Base-by-base conservation (phyloP, 768 basidiomycete species). In the Mycena haematopus region DNA sequence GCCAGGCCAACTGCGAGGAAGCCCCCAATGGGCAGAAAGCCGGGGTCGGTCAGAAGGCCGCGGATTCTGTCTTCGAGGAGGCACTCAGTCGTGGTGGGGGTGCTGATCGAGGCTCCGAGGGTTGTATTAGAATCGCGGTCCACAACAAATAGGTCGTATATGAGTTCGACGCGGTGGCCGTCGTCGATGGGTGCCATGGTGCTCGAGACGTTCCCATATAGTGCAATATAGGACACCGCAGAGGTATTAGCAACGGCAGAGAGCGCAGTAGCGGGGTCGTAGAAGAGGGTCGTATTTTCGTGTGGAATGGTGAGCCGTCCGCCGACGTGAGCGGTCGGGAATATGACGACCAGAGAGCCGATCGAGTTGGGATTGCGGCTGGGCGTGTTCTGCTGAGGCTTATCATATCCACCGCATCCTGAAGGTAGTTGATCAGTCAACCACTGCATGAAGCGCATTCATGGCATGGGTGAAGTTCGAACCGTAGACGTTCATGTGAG, bases 271-370 rank as follows among this genome's bases (percentile, higher is more conserved):
- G 74, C 68, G 11, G 80, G 78, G 59, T 82, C 79, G 44, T 80
- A 74, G 0, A 63, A 67, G 75, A 75, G 79, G 47, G 79, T 77
- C 22, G 71, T 60, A 15, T 67, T 72, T 10, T 51, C 56, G 35
- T 77, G 73, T 11, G 74, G 75, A 0, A 86, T 71, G 2, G 74
- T 53, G 17, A 83, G 74, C 19, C 71, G 68, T 4, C 84, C 84
- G 1, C 83, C 84, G 58, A 80, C 72, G 63, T 85, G 79, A 0
- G 65, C 25, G 0, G 80, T 80, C 15, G 84, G 84, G 53, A 84
- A 77, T n/a, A 82, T 75, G 35, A 86, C 65, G 1, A 85, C 79
- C 8, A 87, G 76, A 1, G 84, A 84, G 1, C 81, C 84, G 40
- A 86, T 79, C 78, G n/a, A n/a, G n/a, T 84, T 84, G 27, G 67